Percentiles rank a stretch among this genome's conserved stretches.
Conservation (phyloP, 2,329 filamentous ascomycete genomes). For the Aureobasidium leucospermi region DNA sequence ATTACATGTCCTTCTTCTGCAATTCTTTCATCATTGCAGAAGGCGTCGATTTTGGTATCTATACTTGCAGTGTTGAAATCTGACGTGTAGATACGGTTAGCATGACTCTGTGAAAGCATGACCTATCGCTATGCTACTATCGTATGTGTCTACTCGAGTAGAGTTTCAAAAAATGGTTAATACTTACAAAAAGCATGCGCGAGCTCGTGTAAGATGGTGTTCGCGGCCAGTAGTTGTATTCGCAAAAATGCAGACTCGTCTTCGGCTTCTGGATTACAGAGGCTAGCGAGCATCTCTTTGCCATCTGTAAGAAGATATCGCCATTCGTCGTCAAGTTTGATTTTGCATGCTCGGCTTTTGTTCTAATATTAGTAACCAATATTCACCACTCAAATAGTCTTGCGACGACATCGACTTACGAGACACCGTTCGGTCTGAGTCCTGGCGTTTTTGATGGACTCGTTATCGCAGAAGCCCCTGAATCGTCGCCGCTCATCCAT, state of each 20-base stretch:
- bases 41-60: background rate
- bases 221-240: background rate
- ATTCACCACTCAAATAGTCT: background rate
- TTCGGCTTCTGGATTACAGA: background rate
- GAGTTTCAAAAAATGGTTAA: background rate
- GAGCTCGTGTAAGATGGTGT: background rate
- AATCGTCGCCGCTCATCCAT: background rate
- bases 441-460: background rate
- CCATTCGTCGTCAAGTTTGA: background rate
- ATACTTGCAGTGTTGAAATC: background rate
- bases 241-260: background rate
- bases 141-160: no score
- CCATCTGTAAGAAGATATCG: background rate
- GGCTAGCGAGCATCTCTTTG: background rate
- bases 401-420: background rate
- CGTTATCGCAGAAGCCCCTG: background rate
- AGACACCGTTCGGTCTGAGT: background rate
- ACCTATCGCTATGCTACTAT: no score
- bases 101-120: background rate
- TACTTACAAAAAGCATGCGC: background rate
- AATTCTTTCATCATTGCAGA: background rate
- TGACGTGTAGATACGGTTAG: background rate
- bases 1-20: background rate
- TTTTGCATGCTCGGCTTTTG: background rate
- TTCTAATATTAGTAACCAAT: background rate